Conservation (phyloP, 1,284 basidiomycete genomes). For the Malassezia dermatis region DNA sequence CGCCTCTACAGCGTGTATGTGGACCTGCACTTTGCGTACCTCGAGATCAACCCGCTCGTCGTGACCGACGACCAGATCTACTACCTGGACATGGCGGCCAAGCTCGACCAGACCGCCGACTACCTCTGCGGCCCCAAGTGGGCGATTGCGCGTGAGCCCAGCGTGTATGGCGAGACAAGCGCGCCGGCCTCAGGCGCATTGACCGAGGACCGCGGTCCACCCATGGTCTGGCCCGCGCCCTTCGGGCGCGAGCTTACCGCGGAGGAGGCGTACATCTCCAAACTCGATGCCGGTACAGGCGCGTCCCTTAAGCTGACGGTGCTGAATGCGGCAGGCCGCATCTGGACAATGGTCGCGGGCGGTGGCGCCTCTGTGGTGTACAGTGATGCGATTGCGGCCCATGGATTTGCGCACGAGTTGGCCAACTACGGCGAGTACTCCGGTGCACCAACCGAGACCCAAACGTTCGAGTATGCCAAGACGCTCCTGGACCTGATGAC, state of each 20-base stretch:
- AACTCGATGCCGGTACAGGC: slow-evolving; percentile 90
- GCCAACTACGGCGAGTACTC: slow-evolving; percentile 99
- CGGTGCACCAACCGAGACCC: slow-evolving; percentile 92
- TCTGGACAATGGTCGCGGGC: slow-evolving; percentile 99
- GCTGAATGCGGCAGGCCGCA: slow-evolving; percentile 81
- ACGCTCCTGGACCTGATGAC: slow-evolving; percentile 97
- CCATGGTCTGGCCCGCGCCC: slow-evolving; percentile 93
- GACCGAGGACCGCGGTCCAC: slow-evolving; percentile 59
- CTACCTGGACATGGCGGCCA: slow-evolving; percentile 99
- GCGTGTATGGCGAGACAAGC: slow-evolving; percentile 53
- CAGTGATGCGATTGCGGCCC: slow-evolving; percentile 90
- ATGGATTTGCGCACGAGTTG: slow-evolving; percentile 90
- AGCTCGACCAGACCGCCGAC: slow-evolving; percentile 93
- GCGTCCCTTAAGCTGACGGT: slow-evolving; percentile 97
- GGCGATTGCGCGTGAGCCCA: slow-evolving; percentile 87
- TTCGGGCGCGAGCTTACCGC: slow-evolving; percentile 97
- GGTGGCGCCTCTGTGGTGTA: slow-evolving; percentile 62
- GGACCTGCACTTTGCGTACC: slow-evolving; percentile 73
- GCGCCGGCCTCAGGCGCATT: slow-evolving; percentile 47
- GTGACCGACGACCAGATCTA: slow-evolving; percentile 82
- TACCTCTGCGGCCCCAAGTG: slow-evolving; percentile 97
- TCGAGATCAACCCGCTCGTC: slow-evolving; percentile 98
- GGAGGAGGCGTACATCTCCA: slow-evolving; percentile 98
- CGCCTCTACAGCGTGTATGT: slow-evolving; percentile 95
- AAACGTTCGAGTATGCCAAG: slow-evolving; percentile 99